phyloP scores from a whole-genome alignment of 2,329 filamentous ascomycete species.

The Aspergillus tamarii region DNA sequence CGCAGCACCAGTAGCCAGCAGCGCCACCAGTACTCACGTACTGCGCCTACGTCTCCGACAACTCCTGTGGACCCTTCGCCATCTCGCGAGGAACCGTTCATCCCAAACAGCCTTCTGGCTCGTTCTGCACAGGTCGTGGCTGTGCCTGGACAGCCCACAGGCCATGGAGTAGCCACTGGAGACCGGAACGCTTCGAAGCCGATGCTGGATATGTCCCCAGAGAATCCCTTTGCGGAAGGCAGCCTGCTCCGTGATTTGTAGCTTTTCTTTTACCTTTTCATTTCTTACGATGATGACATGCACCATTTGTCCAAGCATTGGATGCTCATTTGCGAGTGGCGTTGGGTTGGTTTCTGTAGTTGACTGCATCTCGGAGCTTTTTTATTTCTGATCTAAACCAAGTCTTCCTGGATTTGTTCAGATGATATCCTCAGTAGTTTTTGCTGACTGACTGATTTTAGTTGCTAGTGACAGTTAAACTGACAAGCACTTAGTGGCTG shows the following conservation, averaged over 20 bases:
- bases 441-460: neutral
- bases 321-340: neutral
- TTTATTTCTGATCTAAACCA: neutral
- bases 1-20: constrained; percentile 31
- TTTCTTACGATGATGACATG: neutral
- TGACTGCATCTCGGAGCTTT: neutral
- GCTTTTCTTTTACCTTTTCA: neutral
- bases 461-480: neutral
- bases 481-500: neutral
- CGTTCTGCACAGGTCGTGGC: constrained; percentile 25
- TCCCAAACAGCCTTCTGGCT: constrained; percentile 42
- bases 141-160: constrained; percentile 26
- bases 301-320: neutral
- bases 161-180: constrained; percentile 46
- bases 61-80: constrained; percentile 14
- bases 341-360: neutral
- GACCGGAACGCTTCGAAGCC: constrained; percentile 44
- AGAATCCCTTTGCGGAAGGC: constrained; percentile 49
- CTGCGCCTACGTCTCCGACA: constrained; percentile 15
- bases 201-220: constrained; percentile 46
- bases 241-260: constrained; percentile 40
- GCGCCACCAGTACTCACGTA: constrained; percentile 12
- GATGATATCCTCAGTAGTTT: neutral
- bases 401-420: neutral
- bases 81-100: constrained; percentile 31